These are phyloP conservation scores for Cercophora sp. DNA, from an alignment of 495 filamentous ascomycete genomes.

Conservation along the genomic window DNA sequence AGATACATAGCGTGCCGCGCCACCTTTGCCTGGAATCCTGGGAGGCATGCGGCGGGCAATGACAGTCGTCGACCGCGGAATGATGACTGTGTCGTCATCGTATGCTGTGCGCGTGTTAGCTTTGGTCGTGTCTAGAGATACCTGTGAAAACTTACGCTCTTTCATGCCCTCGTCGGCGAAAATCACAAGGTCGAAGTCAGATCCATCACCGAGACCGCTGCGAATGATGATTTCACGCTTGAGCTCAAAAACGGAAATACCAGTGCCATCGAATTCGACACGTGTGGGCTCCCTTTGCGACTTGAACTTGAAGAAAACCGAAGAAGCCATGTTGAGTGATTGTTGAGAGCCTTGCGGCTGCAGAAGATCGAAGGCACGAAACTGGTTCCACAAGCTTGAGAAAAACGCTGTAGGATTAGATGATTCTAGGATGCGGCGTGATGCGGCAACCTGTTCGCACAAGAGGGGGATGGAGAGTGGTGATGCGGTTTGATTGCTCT, in stretches of 20 bases:
- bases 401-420: constrained; percentile 34
- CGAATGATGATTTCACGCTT: constrained; percentile 96
- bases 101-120: constrained; percentile 61
- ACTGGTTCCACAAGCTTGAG: constrained; percentile 14
- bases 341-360: constrained; percentile 9
- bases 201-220: constrained; percentile 89
- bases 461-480: constrained; percentile 33
- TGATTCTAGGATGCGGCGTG: constrained; percentile 17
- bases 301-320: constrained; percentile 99
- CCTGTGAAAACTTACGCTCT: constrained; percentile 64
- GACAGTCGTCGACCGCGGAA: constrained; percentile 88
- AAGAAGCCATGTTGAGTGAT: constrained; percentile 76
- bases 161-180: constrained; percentile 78
- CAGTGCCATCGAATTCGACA: constrained; percentile 95
- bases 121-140: not conserved
- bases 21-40: constrained; percentile 71
- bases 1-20: constrained; percentile 91
- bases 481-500: constrained; percentile 22
- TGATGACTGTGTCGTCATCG: constrained; percentile 93
- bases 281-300: constrained; percentile 92
- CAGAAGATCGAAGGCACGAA: constrained; percentile 1
- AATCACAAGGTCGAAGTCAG: constrained; percentile 93
- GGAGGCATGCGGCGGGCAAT: constrained; percentile 87
- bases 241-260: constrained; percentile 96
- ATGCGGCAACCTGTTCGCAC: constrained; percentile 24